phyloP scores from a whole-genome alignment of 2,329 filamentous ascomycete species.

The Septoria petroselini region DNA sequence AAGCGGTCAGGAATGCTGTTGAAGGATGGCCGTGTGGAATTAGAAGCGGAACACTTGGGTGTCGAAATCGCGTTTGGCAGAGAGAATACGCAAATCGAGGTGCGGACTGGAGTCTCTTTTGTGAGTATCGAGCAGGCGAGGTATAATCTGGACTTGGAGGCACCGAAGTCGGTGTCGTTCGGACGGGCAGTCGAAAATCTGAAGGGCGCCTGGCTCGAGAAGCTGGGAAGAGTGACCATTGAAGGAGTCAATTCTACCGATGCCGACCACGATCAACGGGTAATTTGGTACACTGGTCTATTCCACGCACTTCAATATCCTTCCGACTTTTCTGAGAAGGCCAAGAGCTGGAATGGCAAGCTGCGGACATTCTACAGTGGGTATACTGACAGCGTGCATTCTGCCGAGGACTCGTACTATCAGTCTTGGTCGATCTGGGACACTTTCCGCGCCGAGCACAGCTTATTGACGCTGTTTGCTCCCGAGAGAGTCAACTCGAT shows the following conservation, averaged over 20 bases:
- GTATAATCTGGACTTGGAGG: slow-evolving; percentile 47
- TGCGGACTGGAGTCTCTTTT: slow-evolving; percentile 50
- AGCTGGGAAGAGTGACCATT: slow-evolving; percentile 45
- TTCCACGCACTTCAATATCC: slow-evolving; percentile 51
- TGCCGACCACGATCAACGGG: slow-evolving; percentile 43
- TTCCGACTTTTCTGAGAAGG: slow-evolving; percentile 49
- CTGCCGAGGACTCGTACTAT: slow-evolving; percentile 47
- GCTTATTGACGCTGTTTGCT: slow-evolving; percentile 46
- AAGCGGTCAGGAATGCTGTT: neutral
- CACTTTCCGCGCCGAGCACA: slow-evolving; percentile 50
- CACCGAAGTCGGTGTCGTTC: slow-evolving; percentile 40
- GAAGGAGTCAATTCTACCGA: slow-evolving; percentile 46
- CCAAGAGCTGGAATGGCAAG: slow-evolving; percentile 22
- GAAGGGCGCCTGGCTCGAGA: slow-evolving; percentile 48
- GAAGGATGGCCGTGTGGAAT: slow-evolving; percentile 20
- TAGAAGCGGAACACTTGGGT: slow-evolving; percentile 41
- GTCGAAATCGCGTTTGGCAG: slow-evolving; percentile 44
- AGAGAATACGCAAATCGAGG: slow-evolving; percentile 39
- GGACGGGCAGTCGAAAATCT: slow-evolving; percentile 42
- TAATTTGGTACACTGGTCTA: slow-evolving; percentile 48
- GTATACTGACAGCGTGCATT: slow-evolving; percentile 48
- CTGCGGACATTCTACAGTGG: slow-evolving; percentile 46
- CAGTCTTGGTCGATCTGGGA: slow-evolving; percentile 54
- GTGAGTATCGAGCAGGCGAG: slow-evolving; percentile 49
- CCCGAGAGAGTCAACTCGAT: slow-evolving; percentile 49